A percentile compares a stretch with the other conserved stretches of the same genome.
These are phyloP conservation scores for Metarhizium album DNA, from an alignment of 2,329 filamentous ascomycete species.

Conservation along the genomic window DNA sequence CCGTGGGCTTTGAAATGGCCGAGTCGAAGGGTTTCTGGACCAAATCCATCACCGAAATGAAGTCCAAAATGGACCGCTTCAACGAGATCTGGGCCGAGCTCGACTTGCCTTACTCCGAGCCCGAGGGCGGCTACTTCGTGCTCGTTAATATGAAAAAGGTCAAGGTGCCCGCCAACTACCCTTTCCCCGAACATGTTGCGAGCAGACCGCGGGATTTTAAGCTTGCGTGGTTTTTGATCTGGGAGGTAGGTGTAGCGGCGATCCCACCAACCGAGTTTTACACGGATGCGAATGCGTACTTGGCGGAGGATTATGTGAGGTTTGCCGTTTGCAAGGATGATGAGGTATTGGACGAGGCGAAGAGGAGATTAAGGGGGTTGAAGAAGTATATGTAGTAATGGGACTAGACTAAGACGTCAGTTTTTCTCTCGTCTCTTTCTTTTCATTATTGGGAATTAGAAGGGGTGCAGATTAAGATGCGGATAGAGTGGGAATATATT, in stretches of 20 bases:
- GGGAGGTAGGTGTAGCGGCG: slow-evolving; percentile 87
- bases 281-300: slow-evolving; percentile 68
- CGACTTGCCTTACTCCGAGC: slow-evolving; percentile 72
- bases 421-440: neutral
- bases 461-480: neutral
- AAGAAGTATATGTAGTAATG: slow-evolving; percentile 53
- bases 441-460: neutral
- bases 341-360: slow-evolving; percentile 67
- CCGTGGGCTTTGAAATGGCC: slow-evolving; percentile 87
- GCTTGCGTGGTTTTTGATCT: slow-evolving; percentile 92
- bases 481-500: neutral
- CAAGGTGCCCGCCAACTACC: slow-evolving; percentile 69
- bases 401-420: neutral
- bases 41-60: slow-evolving; percentile 74
- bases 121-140: slow-evolving; percentile 95
- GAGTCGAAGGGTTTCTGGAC: slow-evolving; percentile 83
- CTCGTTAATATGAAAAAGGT: slow-evolving; percentile 89
- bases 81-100: slow-evolving; percentile 72
- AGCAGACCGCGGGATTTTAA: slow-evolving; percentile 85
- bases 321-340: slow-evolving; percentile 97
- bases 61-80: slow-evolving; percentile 76
- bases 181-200: slow-evolving; percentile 82
- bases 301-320: slow-evolving; percentile 86
- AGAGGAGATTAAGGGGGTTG: slow-evolving; percentile 61
- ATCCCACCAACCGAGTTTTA: slow-evolving; percentile 98